Evolutionary conservation across 1,284 basidiomycete species (phyloP).

Genomic region (Leccinum fallax): DNA sequence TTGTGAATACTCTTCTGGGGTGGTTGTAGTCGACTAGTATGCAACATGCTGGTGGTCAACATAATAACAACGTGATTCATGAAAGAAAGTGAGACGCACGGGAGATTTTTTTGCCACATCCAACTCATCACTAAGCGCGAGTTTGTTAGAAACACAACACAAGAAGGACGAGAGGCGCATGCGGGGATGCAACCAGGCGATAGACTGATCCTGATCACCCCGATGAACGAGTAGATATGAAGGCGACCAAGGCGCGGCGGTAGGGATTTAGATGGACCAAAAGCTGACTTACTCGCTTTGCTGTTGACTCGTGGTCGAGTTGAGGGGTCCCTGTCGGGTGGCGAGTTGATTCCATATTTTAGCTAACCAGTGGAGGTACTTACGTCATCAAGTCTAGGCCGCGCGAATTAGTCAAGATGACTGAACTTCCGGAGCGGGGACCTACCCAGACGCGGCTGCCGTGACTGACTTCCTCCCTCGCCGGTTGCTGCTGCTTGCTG

Average conservation of each 20-base stretch:
- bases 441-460: slow-evolving; percentile 19
- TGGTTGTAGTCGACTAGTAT: slow-evolving; percentile 17
- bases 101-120: slow-evolving; percentile 26
- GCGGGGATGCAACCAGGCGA: slow-evolving; percentile 27
- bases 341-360: slow-evolving; percentile 17
- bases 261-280: slow-evolving; percentile 22
- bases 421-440: neutral
- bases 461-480: slow-evolving; percentile 3
- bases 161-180: slow-evolving; percentile 55
- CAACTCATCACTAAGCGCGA: slow-evolving; percentile 49
- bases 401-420: slow-evolving; percentile 2
- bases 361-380: slow-evolving; percentile 21
- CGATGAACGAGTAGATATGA: slow-evolving; percentile 14
- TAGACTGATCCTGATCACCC: slow-evolving; percentile 23
- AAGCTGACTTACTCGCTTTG: slow-evolving; percentile 35
- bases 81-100: slow-evolving; percentile 19
- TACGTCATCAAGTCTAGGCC: slow-evolving; percentile 37
- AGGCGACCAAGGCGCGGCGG: slow-evolving; percentile 12
- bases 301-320: slow-evolving; percentile 23
- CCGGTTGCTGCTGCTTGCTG: slow-evolving; percentile 29
- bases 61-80: neutral
- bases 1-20: slow-evolving; percentile 50
- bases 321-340: slow-evolving; percentile 31
- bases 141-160: slow-evolving; percentile 55
- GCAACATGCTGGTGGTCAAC: slow-evolving; percentile 5